A percentile compares a stretch with the other conserved stretches of the same genome.
Evolutionary conservation across 192 early-diverging fungal species (phyloP).

Genomic region (Geosiphon pyriformis): DNA sequence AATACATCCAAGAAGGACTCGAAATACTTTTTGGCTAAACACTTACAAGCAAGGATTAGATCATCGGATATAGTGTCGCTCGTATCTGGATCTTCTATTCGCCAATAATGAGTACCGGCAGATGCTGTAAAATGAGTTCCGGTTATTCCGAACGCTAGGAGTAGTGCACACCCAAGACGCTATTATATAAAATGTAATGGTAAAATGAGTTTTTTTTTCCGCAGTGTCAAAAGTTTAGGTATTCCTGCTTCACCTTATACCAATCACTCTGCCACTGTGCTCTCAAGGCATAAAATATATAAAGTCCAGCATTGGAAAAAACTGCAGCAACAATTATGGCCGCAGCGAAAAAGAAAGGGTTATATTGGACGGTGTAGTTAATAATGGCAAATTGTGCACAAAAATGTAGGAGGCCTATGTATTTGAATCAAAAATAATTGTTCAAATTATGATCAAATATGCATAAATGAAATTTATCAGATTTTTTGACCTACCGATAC

Average conservation of each 20-base stretch:
- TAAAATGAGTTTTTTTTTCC: not conserved
- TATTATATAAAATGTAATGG: not conserved
- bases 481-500: not conserved
- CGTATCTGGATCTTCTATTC: not conserved
- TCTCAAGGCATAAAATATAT: conserved; percentile 45
- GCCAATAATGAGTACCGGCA: conserved; percentile 32
- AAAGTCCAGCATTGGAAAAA: conserved; percentile 35
- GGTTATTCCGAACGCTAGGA: conserved; percentile 41
- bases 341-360: conserved; percentile 24
- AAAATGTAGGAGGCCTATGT: conserved; percentile 35
- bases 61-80: not conserved
- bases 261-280: conserved; percentile 39
- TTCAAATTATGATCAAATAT: not conserved
- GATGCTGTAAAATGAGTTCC: conserved; percentile 38
- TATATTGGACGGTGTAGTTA: conserved; percentile 27
- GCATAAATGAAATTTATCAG: not conserved
- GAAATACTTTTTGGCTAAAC: conserved; percentile 3
- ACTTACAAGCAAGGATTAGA: conserved; percentile 16
- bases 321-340: conserved; percentile 36
- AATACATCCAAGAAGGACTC: conserved; percentile 4
- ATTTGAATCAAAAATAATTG: conserved; percentile 7
- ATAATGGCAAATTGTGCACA: conserved; percentile 37
- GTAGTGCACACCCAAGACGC: conserved; percentile 39
- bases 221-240: not conserved
- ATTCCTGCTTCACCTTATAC: conserved; percentile 28